Conservation (phyloP, 2,329 filamentous ascomycete species). For the Xylariaceae sp. region DNA sequence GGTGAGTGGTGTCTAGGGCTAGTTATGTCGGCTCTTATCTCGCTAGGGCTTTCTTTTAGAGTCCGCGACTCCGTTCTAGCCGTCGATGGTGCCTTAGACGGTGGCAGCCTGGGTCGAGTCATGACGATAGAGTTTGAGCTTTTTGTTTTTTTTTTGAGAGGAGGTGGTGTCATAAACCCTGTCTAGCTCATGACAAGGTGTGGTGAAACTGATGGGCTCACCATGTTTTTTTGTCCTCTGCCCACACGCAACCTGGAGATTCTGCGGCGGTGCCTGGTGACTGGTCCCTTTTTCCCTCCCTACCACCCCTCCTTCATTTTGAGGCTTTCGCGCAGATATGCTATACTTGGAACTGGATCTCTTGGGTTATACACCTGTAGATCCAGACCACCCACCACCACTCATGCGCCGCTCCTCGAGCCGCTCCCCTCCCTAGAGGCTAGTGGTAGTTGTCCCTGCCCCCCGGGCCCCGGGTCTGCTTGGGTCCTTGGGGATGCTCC, state of each 20-base stretch:
- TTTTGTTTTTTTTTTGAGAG: not conserved
- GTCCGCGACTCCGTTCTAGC: not conserved
- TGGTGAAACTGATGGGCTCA: not conserved
- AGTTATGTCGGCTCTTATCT: not conserved
- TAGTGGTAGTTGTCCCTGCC: not conserved
- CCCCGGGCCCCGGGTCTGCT: no score
- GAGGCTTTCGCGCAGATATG: not conserved
- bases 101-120: not conserved
- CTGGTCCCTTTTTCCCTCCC: not conserved
- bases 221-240: not conserved
- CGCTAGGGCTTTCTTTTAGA: not conserved
- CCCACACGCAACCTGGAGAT: no score
- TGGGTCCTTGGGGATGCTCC: not conserved
- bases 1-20: no score
- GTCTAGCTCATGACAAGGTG: not conserved
- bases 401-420: not conserved
- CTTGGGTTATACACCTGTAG: not conserved
- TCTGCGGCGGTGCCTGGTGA: not conserved
- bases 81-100: not conserved
- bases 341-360: not conserved
- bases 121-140: not conserved
- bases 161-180: conserved; percentile 1
- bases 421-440: not conserved
- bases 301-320: no score
- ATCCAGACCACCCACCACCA: not conserved